These are phyloP conservation scores for Gomphus sp. DNA, from an alignment of 1,284 basidiomycete genomes.

Conservation along the genomic window DNA sequence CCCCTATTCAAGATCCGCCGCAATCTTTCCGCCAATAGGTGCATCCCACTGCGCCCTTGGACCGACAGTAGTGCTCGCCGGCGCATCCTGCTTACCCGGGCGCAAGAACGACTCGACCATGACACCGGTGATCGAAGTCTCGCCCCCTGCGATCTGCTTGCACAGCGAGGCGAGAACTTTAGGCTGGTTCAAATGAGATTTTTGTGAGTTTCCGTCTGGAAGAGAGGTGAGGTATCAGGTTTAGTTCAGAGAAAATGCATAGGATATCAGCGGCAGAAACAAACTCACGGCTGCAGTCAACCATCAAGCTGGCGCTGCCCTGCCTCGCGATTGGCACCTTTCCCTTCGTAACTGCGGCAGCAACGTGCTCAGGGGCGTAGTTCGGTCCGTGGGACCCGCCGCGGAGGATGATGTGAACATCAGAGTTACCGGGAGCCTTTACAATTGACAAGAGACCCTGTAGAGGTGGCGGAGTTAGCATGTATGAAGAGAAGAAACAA, in stretches of 20 bases:
- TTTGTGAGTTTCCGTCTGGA: slow-evolving; percentile 83
- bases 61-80: background rate
- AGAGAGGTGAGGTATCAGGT: too few relatives aligned
- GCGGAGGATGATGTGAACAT: slow-evolving; percentile 92
- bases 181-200: slow-evolving; percentile 88
- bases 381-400: slow-evolving; percentile 88
- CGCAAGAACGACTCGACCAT: slow-evolving; percentile 94
- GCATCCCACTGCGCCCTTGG: background rate
- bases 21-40: slow-evolving; percentile 19
- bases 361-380: slow-evolving; percentile 68
- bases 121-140: slow-evolving; percentile 81
- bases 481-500: too few relatives aligned
- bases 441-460: too few relatives aligned
- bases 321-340: too few relatives aligned
- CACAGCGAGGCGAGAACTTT: too few relatives aligned
- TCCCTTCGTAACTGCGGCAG: slow-evolving; percentile 71
- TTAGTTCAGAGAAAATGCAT: too few relatives aligned
- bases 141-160: slow-evolving; percentile 70
- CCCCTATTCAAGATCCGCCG: slow-evolving; percentile 57
- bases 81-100: too few relatives aligned
- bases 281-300: slow-evolving; percentile 74
- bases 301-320: slow-evolving; percentile 71
- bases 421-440: too few relatives aligned
- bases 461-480: too few relatives aligned
- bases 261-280: too few relatives aligned